Evolutionary conservation across 2,329 filamentous ascomycete genomes (phyloP), one percentile per base, ranked within the genome.

Genomic region (Beauveria sp.): DNA sequence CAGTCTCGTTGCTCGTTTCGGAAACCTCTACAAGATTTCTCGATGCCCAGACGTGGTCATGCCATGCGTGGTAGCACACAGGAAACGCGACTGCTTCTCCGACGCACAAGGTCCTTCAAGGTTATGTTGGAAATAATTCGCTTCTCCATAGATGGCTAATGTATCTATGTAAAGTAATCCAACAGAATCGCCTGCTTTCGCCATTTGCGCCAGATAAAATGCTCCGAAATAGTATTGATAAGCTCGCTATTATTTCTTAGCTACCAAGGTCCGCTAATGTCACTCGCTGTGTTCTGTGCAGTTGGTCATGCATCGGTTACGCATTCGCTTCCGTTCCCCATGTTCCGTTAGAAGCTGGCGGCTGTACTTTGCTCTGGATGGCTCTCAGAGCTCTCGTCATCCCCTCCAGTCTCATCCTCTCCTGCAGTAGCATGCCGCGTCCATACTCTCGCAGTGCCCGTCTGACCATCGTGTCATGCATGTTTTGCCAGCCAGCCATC

Each of bases 401-500:
- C 22, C 89, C 87, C 67, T 91, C 91, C 65, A 96, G 76, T 66
- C 90, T 83, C 70, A 90, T 89, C 66, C 83, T 84, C 76, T 99
- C 95, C 59, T 84, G 82, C 4, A 96, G 84, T 28, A 98, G 79
- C 83, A 93, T 92, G 38, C 85, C 85, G 69, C 81, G 83, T 20
- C 90, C 93, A 67, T 96, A 84, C 52, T 91, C 86, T 66, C 82
- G 85, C 64, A 97, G 83, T 31, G 91, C 90, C 63, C 83, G 83
- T 64, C 87, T 80, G 1, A 90, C 92, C 76, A 90, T 86, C 69
- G 84, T 85, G 66, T 91, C 90, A 69, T 96, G 87, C 77, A 92
- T 85, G 46, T 96, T 91, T 70, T 96, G 93, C 91, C 95, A 99
- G 18, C 90, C 92, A 0, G 95, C 95, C 61, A 99, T 75, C 76